Evolutionary conservation across 805 yeast species (phyloP).

Genomic region (Candida qinlingensis): DNA sequence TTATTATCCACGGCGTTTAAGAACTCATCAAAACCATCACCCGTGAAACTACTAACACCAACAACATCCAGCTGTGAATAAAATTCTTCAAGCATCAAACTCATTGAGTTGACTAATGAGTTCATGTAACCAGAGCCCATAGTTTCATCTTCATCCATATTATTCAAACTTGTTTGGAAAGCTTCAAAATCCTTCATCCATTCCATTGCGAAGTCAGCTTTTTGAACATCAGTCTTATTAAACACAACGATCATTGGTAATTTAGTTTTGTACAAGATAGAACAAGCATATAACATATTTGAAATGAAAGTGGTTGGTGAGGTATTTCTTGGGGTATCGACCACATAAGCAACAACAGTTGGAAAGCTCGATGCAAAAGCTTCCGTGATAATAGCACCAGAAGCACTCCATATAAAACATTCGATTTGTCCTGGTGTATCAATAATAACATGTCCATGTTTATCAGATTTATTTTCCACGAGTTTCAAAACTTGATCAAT

Average conservation of each 20-base stretch:
- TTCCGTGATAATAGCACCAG: conserved; percentile 94
- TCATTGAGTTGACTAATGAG: conserved; percentile 89
- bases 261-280: conserved; percentile 91
- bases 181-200: conserved; percentile 98
- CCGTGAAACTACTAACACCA: conserved; percentile 89
- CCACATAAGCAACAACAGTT: conserved; percentile 90
- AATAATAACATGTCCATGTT: conserved; percentile 65
- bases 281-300: conserved; percentile 97
- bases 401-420: conserved; percentile 97
- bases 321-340: conserved; percentile 92
- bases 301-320: conserved; percentile 97
- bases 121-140: conserved; percentile 89
- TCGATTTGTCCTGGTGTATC: conserved; percentile 99
- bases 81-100: conserved; percentile 92
- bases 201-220: conserved; percentile 82
- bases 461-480: conserved; percentile 65
- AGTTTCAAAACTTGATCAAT: conserved; percentile 89
- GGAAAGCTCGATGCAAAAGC: conserved; percentile 95
- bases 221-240: conserved; percentile 87
- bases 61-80: conserved; percentile 90
- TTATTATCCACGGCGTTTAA: conserved; percentile 78
- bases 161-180: conserved; percentile 73
- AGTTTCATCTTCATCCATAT: conserved; percentile 60
- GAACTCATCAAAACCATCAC: conserved; percentile 91
- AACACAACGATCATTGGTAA: conserved; percentile 95